A percentile compares a stretch with the other conserved stretches of the same genome.
These are phyloP conservation scores for Claviceps maximensis DNA, from an alignment of 2,329 filamentous ascomycete species.

Conservation along the genomic window DNA sequence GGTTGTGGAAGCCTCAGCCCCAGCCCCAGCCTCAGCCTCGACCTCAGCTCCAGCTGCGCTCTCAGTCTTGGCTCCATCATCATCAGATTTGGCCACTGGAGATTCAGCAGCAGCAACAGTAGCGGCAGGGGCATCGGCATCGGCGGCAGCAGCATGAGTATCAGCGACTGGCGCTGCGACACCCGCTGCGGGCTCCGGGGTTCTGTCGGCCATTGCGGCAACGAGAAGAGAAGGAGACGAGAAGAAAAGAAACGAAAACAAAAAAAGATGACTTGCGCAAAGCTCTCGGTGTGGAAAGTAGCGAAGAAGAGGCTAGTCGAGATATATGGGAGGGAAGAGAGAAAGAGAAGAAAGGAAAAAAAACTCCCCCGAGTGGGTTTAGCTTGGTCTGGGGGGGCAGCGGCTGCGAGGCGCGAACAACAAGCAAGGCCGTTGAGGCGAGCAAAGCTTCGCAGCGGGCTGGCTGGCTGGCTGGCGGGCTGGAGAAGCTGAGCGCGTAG, in stretches of 20 bases:
- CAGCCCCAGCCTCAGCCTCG: conserved; percentile 9
- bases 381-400: background rate
- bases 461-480: background rate
- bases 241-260: conserved; percentile 3
- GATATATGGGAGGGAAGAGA: too few relatives aligned
- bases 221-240: conserved; percentile 3
- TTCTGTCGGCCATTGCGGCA: conserved; percentile 26
- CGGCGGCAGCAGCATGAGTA: background rate
- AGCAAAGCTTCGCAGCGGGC: conserved; percentile 5
- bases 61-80: conserved; percentile 11
- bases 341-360: background rate
- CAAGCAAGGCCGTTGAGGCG: background rate
- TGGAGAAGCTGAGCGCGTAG: conserved; percentile 9
- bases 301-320: background rate
- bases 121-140: background rate
- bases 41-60: conserved; percentile 8
- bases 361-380: background rate
- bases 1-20: conserved; percentile 14
- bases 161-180: conserved; percentile 19
- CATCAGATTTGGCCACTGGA: conserved; percentile 8
- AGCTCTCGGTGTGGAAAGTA: background rate
- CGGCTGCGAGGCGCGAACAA: background rate
- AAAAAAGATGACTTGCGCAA: conserved; percentile 7
- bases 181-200: conserved; percentile 22
- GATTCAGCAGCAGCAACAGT: conserved; percentile 7